phyloP scores from a whole-genome alignment of 441 rosid species.

The Flueggea neowawraea region DNA sequence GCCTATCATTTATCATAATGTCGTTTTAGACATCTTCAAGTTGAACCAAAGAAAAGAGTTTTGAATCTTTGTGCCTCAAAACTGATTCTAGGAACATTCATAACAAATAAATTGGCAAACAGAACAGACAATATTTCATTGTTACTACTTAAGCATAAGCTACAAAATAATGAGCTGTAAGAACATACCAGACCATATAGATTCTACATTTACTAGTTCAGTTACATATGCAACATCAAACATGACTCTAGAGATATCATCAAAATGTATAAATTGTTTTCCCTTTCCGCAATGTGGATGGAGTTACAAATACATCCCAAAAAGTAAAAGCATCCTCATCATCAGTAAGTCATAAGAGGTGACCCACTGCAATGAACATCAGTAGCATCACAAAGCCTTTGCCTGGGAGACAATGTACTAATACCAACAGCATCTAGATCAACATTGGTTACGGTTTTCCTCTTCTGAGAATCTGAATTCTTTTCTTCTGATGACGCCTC shows the following conservation, averaged over 20 bases:
- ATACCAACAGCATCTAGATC: slow-evolving; percentile 77
- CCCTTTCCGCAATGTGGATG: slow-evolving; percentile 7
- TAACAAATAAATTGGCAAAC: neutral
- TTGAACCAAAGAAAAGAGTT: no score
- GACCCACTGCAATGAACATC: slow-evolving; percentile 91
- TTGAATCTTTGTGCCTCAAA: no score
- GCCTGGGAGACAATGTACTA: slow-evolving; percentile 70
- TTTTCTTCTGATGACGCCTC: slow-evolving; percentile 74
- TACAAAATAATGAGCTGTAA: no score
- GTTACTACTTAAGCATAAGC: no score
- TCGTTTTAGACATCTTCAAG: no score
- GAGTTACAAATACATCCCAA: slow-evolving; percentile 1
- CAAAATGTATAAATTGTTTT: neutral
- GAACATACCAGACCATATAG: no score
- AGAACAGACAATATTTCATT: no score
- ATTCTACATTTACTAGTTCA: no score
- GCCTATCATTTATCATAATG: no score
- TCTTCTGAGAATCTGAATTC: slow-evolving; percentile 59
- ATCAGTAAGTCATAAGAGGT: slow-evolving; percentile 83
- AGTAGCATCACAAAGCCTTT: slow-evolving; percentile 81
- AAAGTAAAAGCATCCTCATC: neutral
- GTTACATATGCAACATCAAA: no score
- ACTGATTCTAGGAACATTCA: neutral
- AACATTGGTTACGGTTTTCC: slow-evolving; percentile 63
- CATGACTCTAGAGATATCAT: neutral